Evolutionary conservation across 768 basidiomycete species (phyloP).

Genomic region (Clitopilus hobsonii): DNA sequence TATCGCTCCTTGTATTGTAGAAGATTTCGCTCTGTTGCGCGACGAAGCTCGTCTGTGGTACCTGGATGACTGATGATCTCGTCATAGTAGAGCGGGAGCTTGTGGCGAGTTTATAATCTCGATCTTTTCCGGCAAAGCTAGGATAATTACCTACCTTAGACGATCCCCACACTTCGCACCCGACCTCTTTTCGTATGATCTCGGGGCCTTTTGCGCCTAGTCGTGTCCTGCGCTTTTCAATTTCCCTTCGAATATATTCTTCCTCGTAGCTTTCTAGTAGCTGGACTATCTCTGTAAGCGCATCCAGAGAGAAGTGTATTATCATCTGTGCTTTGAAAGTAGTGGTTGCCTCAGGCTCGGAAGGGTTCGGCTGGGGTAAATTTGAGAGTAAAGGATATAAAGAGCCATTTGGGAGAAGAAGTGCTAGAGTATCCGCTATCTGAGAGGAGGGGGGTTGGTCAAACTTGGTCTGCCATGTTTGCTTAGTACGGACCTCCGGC

Average conservation of each 20-base stretch:
- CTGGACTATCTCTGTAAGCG: conserved; percentile 66
- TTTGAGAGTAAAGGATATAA: conserved; percentile 55
- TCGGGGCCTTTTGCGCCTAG: conserved; percentile 63
- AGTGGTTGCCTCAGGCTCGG: conserved; percentile 62
- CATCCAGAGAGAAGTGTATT: conserved; percentile 64
- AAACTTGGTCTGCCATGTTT: conserved; percentile 16
- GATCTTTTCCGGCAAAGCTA: too few species aligned
- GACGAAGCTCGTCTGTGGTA: conserved; percentile 77
- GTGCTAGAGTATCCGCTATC: conserved; percentile 62
- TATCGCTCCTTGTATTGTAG: conserved; percentile 59
- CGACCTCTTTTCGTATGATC: conserved; percentile 57
- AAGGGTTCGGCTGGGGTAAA: conserved; percentile 73
- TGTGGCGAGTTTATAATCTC: too few species aligned
- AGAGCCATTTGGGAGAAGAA: conserved; percentile 72
- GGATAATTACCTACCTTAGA: too few species aligned
- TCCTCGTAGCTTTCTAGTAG: conserved; percentile 65
- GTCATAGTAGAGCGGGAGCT: conserved; percentile 72
- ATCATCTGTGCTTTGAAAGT: conserved; percentile 54
- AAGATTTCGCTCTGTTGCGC: conserved; percentile 70
- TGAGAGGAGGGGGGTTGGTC: conserved; percentile 20
- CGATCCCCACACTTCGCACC: conserved; percentile 52
- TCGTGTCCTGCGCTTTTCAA: conserved; percentile 74
- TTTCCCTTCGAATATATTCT: conserved; percentile 53
- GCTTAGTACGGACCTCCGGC: background rate
- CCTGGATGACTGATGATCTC: conserved; percentile 80